phyloP scores from a whole-genome alignment of 202 grass and related monocot genomes.

The Digitaria exilis region DNA sequence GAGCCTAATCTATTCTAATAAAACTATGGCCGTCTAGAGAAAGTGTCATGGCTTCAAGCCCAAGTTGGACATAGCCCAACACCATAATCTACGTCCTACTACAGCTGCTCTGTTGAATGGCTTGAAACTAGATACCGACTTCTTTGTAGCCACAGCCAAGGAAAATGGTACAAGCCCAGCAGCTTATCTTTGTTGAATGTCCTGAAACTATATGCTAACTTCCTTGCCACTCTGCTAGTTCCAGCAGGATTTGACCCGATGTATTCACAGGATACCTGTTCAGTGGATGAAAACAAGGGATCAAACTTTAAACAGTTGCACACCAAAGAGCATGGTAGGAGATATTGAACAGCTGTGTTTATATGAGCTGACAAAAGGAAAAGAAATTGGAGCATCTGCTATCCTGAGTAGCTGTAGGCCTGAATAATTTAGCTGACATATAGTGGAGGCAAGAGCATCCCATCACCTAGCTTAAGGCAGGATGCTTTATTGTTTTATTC shows the following conservation, averaged over 20 bases:
- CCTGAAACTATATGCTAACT: too few species aligned
- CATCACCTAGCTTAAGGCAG: slow-evolving; percentile 2
- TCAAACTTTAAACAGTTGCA: not conserved
- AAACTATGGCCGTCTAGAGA: not conserved
- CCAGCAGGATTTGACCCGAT: slow-evolving; percentile 10
- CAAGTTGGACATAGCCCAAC: not conserved
- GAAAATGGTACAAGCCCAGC: not conserved
- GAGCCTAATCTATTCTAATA: slow-evolving; percentile 12
- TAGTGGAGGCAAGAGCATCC: slow-evolving; percentile 33
- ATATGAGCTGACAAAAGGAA: not conserved
- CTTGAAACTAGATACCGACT: not conserved
- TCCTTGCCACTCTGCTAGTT: not conserved
- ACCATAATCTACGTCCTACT: not conserved
- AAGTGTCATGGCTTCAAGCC: not conserved
- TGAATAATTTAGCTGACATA: not conserved
- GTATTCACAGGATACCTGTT: slow-evolving; percentile 11
- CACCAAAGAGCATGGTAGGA: not conserved
- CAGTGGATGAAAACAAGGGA: slow-evolving; percentile 1
- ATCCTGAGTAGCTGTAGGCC: not conserved
- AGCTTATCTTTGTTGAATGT: slow-evolving; percentile 10
- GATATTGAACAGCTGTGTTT: not conserved
- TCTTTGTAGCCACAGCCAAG: not conserved
- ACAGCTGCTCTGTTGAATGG: not conserved
- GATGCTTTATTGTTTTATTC: not conserved
- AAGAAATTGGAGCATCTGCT: not conserved